A percentile compares a stretch with the other conserved stretches of the same genome.
Evolutionary conservation across 1,284 basidiomycete species (phyloP).

Genomic region (Microbotryum saponariae): DNA sequence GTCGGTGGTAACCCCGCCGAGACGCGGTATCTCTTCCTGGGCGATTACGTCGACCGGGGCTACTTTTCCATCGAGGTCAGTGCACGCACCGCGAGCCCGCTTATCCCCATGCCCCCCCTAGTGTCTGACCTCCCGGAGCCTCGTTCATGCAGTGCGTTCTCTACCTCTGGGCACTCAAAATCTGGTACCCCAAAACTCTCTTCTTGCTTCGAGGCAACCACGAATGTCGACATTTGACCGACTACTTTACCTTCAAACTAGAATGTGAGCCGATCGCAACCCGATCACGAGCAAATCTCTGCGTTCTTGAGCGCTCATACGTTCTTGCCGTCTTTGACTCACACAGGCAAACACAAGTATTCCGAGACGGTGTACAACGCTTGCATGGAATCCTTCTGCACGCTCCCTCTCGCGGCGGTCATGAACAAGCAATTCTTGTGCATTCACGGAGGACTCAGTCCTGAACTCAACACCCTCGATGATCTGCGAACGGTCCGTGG

Average conservation of each 20-base stretch:
- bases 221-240: slow-evolving; percentile 91
- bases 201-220: slow-evolving; percentile 92
- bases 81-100: slow-evolving; percentile 7
- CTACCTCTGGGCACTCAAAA: slow-evolving; percentile 85
- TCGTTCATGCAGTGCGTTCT: slow-evolving; percentile 62
- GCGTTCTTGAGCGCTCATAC: too few relatives aligned
- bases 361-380: slow-evolving; percentile 82
- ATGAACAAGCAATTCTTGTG: slow-evolving; percentile 98
- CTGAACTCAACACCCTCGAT: slow-evolving; percentile 82
- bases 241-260: slow-evolving; percentile 95
- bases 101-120: neutral
- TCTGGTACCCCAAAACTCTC: slow-evolving; percentile 85
- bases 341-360: slow-evolving; percentile 85
- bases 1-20: slow-evolving; percentile 86
- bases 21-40: slow-evolving; percentile 89
- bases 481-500: slow-evolving; percentile 65
- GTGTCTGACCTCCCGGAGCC: too few relatives aligned
- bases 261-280: slow-evolving; percentile 58
- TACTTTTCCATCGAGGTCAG: slow-evolving; percentile 85
- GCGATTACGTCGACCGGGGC: slow-evolving; percentile 97
- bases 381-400: slow-evolving; percentile 88
- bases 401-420: slow-evolving; percentile 79
- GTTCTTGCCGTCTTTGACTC: too few relatives aligned
- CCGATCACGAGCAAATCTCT: slow-evolving; percentile 10
- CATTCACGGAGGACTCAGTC: slow-evolving; percentile 86